Base-by-base conservation (phyloP, 208 protist genomes). In the Leptomonas seymouri region DNA sequence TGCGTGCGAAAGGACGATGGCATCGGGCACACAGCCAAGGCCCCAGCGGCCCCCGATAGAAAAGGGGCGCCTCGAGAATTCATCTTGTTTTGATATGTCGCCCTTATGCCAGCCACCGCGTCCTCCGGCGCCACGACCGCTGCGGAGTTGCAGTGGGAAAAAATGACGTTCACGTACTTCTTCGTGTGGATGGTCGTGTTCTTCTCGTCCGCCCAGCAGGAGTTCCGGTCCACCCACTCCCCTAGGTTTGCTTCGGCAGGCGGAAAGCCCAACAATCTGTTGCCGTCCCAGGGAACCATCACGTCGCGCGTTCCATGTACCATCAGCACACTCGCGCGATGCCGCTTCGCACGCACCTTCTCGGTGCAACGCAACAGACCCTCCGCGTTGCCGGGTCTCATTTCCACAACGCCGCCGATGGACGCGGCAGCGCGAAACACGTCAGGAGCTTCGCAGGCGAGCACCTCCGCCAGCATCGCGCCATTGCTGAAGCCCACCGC, bases 401-500 rank as follows among this genome's bases (percentile, higher is more conserved):
- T 5, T 53, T 85, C 85, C 25, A 89, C 73, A 25, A 93, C 78
- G 18, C 86, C 89, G 41, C 78, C 76, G 36, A 95, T 76, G 21
- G 85, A 91, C n/a, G 34, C 84, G 12, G 80, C 81, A 0, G 76
- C 84, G 28, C 74, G 72, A 23, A 90, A 83, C 2, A 80, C 12
- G 12, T 76, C 58, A 0, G 86, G 71, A 11, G 67, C 65, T 0
- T 61, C 23, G 75, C 89, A 94, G 12, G 68, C 86, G 14, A 94
- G 71, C 60, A 87, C 82, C 70, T 94, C 76, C 21, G 80, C 46
- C 42, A 93, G 67, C 86, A 94, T 94, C 15, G 84, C 89, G 6
- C 89, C 89, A 58, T 94, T 94, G 77, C 89, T 94, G 75, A 92
- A 92, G 20, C 89, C 89, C 8, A 84, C 80, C 7, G 86, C 79